Base-by-base conservation (phyloP, 164 flowering plant genomes). In the Vitis cinerea region DNA sequence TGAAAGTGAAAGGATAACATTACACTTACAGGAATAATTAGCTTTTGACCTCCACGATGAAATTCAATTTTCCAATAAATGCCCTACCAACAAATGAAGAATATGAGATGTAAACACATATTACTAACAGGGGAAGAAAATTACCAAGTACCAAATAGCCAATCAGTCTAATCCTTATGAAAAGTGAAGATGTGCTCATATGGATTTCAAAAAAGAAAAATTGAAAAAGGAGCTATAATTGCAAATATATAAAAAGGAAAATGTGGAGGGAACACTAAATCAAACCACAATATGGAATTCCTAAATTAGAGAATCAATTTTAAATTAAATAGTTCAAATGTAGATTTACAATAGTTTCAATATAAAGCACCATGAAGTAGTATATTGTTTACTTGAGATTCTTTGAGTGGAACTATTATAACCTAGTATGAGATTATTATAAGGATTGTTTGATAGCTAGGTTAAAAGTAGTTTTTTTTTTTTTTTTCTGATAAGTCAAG, bases 41-140 rank as follows among this genome's bases (percentile, higher is more conserved):
- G 78, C 85, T 89, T 93, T 67, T 95, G 99, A 5, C 94, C 91
- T 13, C 88, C 95, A n/a, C 97, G 96, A 71, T 86, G 93, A 61
- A 85, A 77, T 74, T 95, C 99, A 77, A 95, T 65, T 76, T 81
- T 93, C 99, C 99, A 95, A 72, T 75, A 83, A 44, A 91, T 87
- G 11, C 99, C 98, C 98, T 95, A 78, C 57, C 30, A 78, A 66
- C 72, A 52, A 62, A 50, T 2, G n/a, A 67, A 72, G 15, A 68
- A 65, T 30, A 64, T 10, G 54, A 59, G 10, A 23, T 37, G 50
- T 8, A 50, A 48, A 53, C 51, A 63, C 47, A 16, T 27, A 29
- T 1, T 55, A 68, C 8, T 44, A 9, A 14, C 17, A 48, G 27
- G 27, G 27, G 27, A 2, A 23, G 27, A 23, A 50, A 29, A n/a